Base-by-base conservation (phyloP, 2,329 filamentous ascomycete genomes). In the Paecilomyces formosus region DNA sequence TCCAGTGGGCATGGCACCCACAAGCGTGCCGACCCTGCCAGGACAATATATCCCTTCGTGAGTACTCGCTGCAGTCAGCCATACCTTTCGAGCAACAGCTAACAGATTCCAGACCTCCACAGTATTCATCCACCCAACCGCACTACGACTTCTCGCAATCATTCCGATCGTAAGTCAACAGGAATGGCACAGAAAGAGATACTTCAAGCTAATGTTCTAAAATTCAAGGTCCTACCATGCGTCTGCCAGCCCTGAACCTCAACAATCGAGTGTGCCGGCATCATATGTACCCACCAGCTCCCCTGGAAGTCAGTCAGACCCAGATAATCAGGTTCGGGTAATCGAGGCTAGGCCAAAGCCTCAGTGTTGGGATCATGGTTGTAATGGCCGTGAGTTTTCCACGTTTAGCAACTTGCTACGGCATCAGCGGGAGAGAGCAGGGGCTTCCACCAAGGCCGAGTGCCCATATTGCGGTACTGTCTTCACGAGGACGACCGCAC, bases 311-410 rank as follows among this genome's bases (percentile, higher is more conserved):
- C 62, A 70, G 9, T 68, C 74, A 57, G 75, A 76, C 22, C 68
- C 68, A n/a, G 72, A 74, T 26, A 75, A 75, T 54, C 73, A 85
- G 63, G 85, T 90, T 45, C 82, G 89, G 60, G 85, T 92, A 15
- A 81, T 92, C 18, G 88, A 89, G 72, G 87, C 85, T 65, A 84
- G 89, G 63, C 91, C 91, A n/a, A 96, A 96, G 76, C 92, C 92
- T 53, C 91, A 96, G 72, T 97, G 93, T 75, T 97, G 90, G 90
- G 93, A 97, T 61, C 93, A 97, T 70, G 93, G 92, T 11, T 97
- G 93, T 79, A 96, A 97, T 68, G 93, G 93, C 21, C 87, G 92
- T 30, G 90, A 96, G 69, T 97, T 97, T 70, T 96, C 91, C 18
- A 97, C 93, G 3, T 97, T 97, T 72, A 96, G 92, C 82, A 97